Evolutionary conservation across 805 yeast genomes (phyloP), one percentile per base, ranked within the genome.

Genomic region (Candida corydali): DNA sequence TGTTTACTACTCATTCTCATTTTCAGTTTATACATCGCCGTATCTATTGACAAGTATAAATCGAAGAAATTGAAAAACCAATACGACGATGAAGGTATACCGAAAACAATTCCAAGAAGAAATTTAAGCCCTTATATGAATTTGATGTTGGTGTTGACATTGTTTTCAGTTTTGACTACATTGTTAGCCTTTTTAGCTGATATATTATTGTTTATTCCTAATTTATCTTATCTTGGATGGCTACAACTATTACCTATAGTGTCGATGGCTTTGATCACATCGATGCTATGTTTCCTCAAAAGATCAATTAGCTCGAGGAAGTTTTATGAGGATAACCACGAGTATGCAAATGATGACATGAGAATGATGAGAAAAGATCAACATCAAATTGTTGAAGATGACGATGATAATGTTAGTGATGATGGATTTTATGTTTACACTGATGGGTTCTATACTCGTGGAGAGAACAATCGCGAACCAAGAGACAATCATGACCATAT

Each of bases 191-290:
- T 91, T 45, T 62, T 89, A 41, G 86, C 86, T 3, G 98, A 91
- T 55, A 75, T 89, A 26, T 57, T 89, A 27, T 57, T 91, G 34
- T 91, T 91, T 50, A 72, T 81, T 1, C 85, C 89, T 2, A 78
- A 79, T 51, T 61, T 91, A 37, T 72, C 77, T 37, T 88, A 87
- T 80, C 74, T 82, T 30, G 96, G 96, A 17, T 91, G 97, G 97
- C 63, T 83, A 34, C 73, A 85, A 41, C 62, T 89, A 17, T 78
- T 77, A 0, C 75, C 91, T 1, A 76, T 93, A 0, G 73, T 82
- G 2, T 55, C 81, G 22, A 67, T 80, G 31, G 82, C 91, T 0
- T 44, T 81, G 1, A 69, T 77, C 19, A 79, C 86, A 1, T 72
- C 87, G 2, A 54, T 81, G 44, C 59, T 84, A 14, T 86, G 95